Evolutionary conservation across 1,284 basidiomycete species (phyloP).

Genomic region (Cystobasidium pallidum): DNA sequence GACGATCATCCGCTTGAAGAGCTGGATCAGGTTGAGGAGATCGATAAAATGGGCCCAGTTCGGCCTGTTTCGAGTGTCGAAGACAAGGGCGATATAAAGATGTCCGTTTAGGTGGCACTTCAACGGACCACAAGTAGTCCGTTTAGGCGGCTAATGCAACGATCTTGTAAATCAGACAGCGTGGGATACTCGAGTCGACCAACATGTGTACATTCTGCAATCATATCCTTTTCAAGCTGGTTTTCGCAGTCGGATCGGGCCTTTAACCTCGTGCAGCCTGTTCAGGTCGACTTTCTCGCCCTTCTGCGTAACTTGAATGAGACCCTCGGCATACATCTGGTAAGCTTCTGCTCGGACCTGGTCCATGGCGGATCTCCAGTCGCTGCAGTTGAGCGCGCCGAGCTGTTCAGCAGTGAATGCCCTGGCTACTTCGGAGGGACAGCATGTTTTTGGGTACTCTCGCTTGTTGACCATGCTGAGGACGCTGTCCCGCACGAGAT

Average conservation of each 20-base stretch:
- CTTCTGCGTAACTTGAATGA: slow-evolving; percentile 33
- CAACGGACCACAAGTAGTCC: slow-evolving; percentile 8
- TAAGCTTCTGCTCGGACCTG: slow-evolving; percentile 21
- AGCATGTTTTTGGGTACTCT: slow-evolving; percentile 40
- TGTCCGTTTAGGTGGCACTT: neutral
- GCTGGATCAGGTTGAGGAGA: slow-evolving; percentile 5
- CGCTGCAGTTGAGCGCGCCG: slow-evolving; percentile 6
- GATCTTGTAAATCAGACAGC: neutral
- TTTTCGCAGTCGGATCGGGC: slow-evolving; percentile 29
- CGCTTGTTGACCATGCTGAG: slow-evolving; percentile 28
- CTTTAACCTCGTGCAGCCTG: slow-evolving; percentile 19
- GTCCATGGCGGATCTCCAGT: slow-evolving; percentile 38
- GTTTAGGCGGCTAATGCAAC: neutral
- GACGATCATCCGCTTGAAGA: slow-evolving; percentile 28
- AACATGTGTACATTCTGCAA: neutral
- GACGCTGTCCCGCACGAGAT: neutral
- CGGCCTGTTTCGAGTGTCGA: neutral
- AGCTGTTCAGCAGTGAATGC: slow-evolving; percentile 27
- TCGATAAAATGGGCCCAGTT: neutral
- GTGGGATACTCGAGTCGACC: neutral
- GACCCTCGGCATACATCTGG: slow-evolving; percentile 2
- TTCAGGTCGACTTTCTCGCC: slow-evolving; percentile 30
- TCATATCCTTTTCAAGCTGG: neutral
- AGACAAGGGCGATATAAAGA: slow-evolving; percentile 17
- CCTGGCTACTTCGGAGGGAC: slow-evolving; percentile 38